Percentiles rank a stretch among this genome's conserved stretches.
phyloP scores from a whole-genome alignment of 257 asterid species.

The Ilex asprella region DNA sequence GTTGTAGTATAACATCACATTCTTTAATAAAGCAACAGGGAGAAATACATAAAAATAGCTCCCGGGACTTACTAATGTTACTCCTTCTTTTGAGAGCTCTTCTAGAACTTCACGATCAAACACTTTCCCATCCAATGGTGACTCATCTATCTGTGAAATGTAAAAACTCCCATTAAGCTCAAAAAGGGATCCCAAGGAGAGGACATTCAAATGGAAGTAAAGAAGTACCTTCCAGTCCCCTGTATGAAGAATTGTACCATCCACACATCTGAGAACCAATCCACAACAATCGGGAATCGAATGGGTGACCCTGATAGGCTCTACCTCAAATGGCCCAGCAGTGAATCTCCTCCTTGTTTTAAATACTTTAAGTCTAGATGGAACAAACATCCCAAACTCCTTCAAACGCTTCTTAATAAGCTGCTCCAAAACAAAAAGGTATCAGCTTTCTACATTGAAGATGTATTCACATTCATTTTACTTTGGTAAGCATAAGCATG shows the following conservation, averaged over 20 bases:
- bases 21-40: neutral
- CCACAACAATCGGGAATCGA: constrained; percentile 99
- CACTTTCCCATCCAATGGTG: constrained; percentile 86
- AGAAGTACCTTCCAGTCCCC: constrained; percentile 97
- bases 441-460: constrained; percentile 6
- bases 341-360: constrained; percentile 66
- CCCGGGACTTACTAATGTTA: constrained; percentile 71
- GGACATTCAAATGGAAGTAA: constrained; percentile 7
- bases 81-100: constrained; percentile 98
- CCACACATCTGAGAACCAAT: constrained; percentile 91
- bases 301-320: constrained; percentile 91
- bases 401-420: constrained; percentile 89
- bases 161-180: constrained; percentile 12
- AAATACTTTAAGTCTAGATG: constrained; percentile 86
- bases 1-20: too few relatives aligned
- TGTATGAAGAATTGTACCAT: constrained; percentile 97
- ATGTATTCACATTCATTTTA: neutral
- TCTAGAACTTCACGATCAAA: constrained; percentile 91
- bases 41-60: neutral
- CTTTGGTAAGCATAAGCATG: neutral
- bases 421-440: constrained; percentile 37
- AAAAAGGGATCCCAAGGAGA: constrained; percentile 3
- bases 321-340: constrained; percentile 98
- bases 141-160: constrained; percentile 80
- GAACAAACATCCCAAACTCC: constrained; percentile 91